Conservation (phyloP, 352 stramenopile genomes). For the Hyphochytrium catenoides region DNA sequence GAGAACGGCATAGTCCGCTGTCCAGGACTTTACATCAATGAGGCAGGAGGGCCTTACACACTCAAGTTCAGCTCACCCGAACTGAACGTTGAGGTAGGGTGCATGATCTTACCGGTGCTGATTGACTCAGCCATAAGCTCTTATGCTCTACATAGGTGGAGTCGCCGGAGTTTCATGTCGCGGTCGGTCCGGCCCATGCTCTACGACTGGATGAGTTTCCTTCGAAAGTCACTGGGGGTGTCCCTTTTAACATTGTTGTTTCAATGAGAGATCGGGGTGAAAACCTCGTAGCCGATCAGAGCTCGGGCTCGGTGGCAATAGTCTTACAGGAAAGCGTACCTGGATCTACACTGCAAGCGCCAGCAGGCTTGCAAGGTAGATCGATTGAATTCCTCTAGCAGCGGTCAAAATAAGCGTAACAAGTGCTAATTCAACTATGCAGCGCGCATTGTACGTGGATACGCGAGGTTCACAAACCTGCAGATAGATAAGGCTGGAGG, state of each 20-base stretch:
- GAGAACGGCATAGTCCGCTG: conserved; percentile 43
- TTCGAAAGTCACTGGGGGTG: too few species aligned
- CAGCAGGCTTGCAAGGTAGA: too few species aligned
- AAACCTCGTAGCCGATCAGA: conserved; percentile 24
- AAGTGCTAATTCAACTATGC: too few species aligned
- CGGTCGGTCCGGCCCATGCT: conserved; percentile 45
- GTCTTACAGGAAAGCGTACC: conserved; percentile 35
- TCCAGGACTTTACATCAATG: conserved; percentile 34
- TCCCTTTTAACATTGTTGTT: too few species aligned
- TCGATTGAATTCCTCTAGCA: too few species aligned
- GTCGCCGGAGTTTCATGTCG: conserved; percentile 41
- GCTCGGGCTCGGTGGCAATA: conserved; percentile 23
- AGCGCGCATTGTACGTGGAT: conserved; percentile 20
- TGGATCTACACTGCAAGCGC: conserved; percentile 22
- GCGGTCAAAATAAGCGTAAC: too few species aligned
- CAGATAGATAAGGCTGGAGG: conserved; percentile 48
- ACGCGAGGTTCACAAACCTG: conserved; percentile 26
- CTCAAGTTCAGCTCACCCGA: conserved; percentile 30
- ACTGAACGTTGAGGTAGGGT: conserved; percentile 38
- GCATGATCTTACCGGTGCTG: conserved; percentile 31
- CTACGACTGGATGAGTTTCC: conserved; percentile 18
- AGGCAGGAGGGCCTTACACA: conserved; percentile 29
- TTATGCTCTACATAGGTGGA: conserved; percentile 37
- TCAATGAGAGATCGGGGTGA: too few species aligned
- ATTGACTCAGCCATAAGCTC: conserved; percentile 26